Evolutionary conservation across 441 rosid species (phyloP), one percentile per base, ranked within the genome.

Genomic region (Rhodomyrtus psidioides): DNA sequence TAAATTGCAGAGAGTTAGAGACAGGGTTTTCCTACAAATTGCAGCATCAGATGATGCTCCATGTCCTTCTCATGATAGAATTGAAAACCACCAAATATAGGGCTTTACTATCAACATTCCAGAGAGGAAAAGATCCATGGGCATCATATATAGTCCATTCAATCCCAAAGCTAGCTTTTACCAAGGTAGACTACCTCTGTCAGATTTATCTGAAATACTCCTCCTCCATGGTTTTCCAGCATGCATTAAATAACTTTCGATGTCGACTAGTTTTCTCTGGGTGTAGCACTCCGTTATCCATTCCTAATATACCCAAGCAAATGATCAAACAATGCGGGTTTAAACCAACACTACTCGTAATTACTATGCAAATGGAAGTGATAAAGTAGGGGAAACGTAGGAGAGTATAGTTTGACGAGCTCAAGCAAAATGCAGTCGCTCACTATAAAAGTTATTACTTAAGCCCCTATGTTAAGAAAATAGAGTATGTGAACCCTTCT

Each of bases 221-320:
- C 83, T 86, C 87, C 96, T 91, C 98, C 99, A 97, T 87, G 98
- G 97, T 83, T 94, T 97, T 85, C 99, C 99, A 79, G 93, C 91
- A 91, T 93, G 93, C 98, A 97, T 92, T 65, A 97, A 92, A 89
- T 94, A 95, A 86, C 90, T 91, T 86, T 95, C 98, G 58, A 97
- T 93, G 88, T 94, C 98, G 51, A 96, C 95, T 70, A 97, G 93
- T 92, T 90, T 94, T 90, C 92, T 94, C 87, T 89, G 94, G 58
- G 82, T 87, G 91, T 95, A 90, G 87, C 98, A 94, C 87, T 96
- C 95, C 53, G 85, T 70, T 92, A 96, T 93, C 99, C 98, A 97
- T 27, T 94, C 99, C 99, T 97, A 88, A 28, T 57, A 56, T 82
- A 19, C 54, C n/a, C 49, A 42, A 19, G 57, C 23, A 44, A 58